These are phyloP conservation scores for Candida ortonii DNA, from an alignment of 805 yeast genomes.

Conservation along the genomic window DNA sequence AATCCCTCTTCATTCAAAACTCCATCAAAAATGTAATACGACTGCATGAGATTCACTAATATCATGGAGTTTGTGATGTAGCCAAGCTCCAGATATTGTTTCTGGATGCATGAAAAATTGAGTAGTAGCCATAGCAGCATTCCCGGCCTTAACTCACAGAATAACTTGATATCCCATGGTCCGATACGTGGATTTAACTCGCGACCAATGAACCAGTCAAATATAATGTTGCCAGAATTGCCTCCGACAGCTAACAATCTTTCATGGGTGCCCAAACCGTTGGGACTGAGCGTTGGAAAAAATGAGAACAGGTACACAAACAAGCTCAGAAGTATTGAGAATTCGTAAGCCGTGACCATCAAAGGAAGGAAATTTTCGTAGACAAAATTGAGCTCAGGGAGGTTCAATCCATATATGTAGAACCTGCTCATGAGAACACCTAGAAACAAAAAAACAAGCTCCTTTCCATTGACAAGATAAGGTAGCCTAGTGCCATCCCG, in stretches of 20 bases:
- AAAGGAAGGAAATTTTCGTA: conserved; percentile 67
- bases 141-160: conserved; percentile 94
- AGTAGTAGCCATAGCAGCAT: conserved; percentile 80
- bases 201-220: conserved; percentile 97
- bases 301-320: conserved; percentile 70
- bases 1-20: conserved; percentile 88
- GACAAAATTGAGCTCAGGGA: conserved; percentile 79
- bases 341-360: conserved; percentile 58
- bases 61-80: conserved; percentile 67
- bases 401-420: conserved; percentile 37
- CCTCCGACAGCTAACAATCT: conserved; percentile 83
- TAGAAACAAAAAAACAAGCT: conserved; percentile 42
- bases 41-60: conserved; percentile 66
- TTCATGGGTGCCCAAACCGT: conserved; percentile 57
- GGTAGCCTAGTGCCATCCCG: conserved; percentile 71
- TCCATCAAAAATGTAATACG: conserved; percentile 85
- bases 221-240: conserved; percentile 68
- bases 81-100: conserved; percentile 65
- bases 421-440: conserved; percentile 50
- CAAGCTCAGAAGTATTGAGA: conserved; percentile 60
- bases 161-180: conserved; percentile 80
- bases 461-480: conserved; percentile 81
- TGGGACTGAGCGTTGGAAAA: conserved; percentile 48
- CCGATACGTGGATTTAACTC: conserved; percentile 92
- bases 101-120: conserved; percentile 75